A percentile compares a stretch with the other conserved stretches of the same genome.
These are phyloP conservation scores for Dalbergia cochinchinensis DNA, from an alignment of 306 rosid genomes.

Conservation along the genomic window DNA sequence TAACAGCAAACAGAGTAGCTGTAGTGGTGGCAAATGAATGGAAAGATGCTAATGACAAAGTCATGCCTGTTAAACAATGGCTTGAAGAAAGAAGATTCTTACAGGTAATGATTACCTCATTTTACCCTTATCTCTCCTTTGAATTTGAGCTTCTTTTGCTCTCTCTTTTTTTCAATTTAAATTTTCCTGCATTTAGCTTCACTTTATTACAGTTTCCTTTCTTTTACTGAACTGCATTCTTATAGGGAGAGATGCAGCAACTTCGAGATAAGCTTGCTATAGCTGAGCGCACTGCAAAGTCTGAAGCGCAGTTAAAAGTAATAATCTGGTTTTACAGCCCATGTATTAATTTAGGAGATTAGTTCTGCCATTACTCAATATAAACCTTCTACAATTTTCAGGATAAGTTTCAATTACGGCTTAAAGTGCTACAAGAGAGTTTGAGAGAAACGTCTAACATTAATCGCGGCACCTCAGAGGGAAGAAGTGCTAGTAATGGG, in stretches of 20 bases:
- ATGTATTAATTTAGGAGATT: slow-evolving; percentile 52
- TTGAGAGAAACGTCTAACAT: slow-evolving; percentile 79
- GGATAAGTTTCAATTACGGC: slow-evolving; percentile 93
- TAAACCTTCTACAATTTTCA: slow-evolving; percentile 53
- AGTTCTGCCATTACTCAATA: slow-evolving; percentile 55
- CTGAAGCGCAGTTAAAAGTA: slow-evolving; percentile 98
- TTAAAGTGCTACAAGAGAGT: slow-evolving; percentile 94
- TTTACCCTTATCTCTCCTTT: slow-evolving; percentile 31
- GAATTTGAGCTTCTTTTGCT: slow-evolving; percentile 19
- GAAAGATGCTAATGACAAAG: slow-evolving; percentile 98
- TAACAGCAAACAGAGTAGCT: slow-evolving; percentile 98
- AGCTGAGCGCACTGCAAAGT: slow-evolving; percentile 86
- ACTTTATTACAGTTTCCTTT: slow-evolving; percentile 28
- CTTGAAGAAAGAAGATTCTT: slow-evolving; percentile 95
- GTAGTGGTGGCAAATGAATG: slow-evolving; percentile 98
- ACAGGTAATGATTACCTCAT: slow-evolving; percentile 61
- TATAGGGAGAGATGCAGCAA: slow-evolving; percentile 99
- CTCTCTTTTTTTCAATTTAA: slow-evolving; percentile 1
- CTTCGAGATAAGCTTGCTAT: slow-evolving; percentile 94
- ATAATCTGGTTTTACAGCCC: slow-evolving; percentile 58
- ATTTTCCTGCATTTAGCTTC: slow-evolving; percentile 28
- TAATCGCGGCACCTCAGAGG: slow-evolving; percentile 81
- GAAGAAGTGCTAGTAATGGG: slow-evolving; percentile 83
- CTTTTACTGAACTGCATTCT: slow-evolving; percentile 44
- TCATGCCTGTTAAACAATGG: slow-evolving; percentile 99